A percentile compares a stretch with the other conserved stretches of the same genome.
These are phyloP conservation scores for Moelleriella libera DNA, from an alignment of 2,329 filamentous ascomycete species.

Conservation along the genomic window DNA sequence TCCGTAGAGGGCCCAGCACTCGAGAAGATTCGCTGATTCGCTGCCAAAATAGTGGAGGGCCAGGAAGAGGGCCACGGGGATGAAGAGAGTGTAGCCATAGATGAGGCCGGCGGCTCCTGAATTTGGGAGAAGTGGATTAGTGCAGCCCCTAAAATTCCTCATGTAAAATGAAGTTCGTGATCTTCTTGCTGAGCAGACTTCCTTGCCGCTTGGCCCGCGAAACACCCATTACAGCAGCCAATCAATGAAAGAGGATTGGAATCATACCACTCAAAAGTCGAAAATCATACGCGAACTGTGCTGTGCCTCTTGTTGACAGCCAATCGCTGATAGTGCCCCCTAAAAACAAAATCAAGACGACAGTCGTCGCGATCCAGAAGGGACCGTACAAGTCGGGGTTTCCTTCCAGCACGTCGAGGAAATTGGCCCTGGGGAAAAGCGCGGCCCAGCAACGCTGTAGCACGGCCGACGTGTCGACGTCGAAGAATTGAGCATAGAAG, in stretches of 20 bases:
- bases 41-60: conserved; percentile 91
- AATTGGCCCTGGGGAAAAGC: conserved; percentile 85
- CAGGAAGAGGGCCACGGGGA: conserved; percentile 76
- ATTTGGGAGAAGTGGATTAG: background rate
- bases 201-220: background rate
- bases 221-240: background rate
- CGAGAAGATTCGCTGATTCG: conserved; percentile 81
- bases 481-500: conserved; percentile 97
- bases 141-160: background rate
- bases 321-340: conserved; percentile 93
- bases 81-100: conserved; percentile 85
- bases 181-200: background rate
- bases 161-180: background rate
- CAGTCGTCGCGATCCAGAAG: conserved; percentile 97
- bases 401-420: conserved; percentile 91
- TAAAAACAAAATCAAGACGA: conserved; percentile 87
- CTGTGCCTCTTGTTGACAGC: conserved; percentile 51
- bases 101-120: conserved; percentile 74
- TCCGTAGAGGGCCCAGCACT: conserved; percentile 91
- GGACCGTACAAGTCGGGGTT: conserved; percentile 95
- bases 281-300: conserved; percentile 85
- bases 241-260: background rate
- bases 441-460: conserved; percentile 75
- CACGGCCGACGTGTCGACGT: conserved; percentile 88
- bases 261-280: conserved; percentile 65